A percentile compares a stretch with the other conserved stretches of the same genome.
These are phyloP conservation scores for Murraya koenigii DNA, from an alignment of 345 rosid species.

Conservation along the genomic window DNA sequence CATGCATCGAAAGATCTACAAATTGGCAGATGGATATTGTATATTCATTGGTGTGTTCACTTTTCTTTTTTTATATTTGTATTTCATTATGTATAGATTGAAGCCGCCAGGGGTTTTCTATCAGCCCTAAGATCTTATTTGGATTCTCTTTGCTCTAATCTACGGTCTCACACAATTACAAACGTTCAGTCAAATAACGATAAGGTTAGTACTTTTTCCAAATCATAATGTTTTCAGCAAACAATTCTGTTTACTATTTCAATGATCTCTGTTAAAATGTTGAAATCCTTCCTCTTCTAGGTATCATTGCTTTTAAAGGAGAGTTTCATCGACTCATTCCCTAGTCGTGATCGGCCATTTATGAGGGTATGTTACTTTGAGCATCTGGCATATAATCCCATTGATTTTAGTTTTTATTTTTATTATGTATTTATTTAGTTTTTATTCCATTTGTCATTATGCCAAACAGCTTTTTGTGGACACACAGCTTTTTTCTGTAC, in stretches of 20 bases:
- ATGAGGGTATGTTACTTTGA: slow-evolving; percentile 62
- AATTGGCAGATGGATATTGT: neutral
- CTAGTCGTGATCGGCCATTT: slow-evolving; percentile 73
- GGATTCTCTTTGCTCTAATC: slow-evolving; percentile 84
- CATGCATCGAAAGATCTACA: neutral
- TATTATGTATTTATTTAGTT: neutral
- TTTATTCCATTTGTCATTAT: neutral
- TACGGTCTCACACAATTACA: slow-evolving; percentile 93
- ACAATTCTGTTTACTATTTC: neutral
- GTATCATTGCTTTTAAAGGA: slow-evolving; percentile 91
- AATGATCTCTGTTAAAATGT: neutral
- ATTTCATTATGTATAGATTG: slow-evolving; percentile 41
- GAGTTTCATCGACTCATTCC: slow-evolving; percentile 86
- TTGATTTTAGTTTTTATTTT: neutral
- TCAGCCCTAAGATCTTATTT: slow-evolving; percentile 64
- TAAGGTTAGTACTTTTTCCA: slow-evolving; percentile 51
- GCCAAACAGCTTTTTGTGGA: slow-evolving; percentile 69
- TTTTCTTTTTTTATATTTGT: neutral
- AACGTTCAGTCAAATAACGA: slow-evolving; percentile 96
- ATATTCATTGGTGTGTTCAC: neutral
- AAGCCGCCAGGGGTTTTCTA: slow-evolving; percentile 87
- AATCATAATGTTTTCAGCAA: neutral
- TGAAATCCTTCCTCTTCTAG: slow-evolving; percentile 32
- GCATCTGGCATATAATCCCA: neutral
- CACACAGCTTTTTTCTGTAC: slow-evolving; percentile 95